phyloP scores from a whole-genome alignment of 2,329 filamentous ascomycete genomes.

The Monosporascus sp. region DNA sequence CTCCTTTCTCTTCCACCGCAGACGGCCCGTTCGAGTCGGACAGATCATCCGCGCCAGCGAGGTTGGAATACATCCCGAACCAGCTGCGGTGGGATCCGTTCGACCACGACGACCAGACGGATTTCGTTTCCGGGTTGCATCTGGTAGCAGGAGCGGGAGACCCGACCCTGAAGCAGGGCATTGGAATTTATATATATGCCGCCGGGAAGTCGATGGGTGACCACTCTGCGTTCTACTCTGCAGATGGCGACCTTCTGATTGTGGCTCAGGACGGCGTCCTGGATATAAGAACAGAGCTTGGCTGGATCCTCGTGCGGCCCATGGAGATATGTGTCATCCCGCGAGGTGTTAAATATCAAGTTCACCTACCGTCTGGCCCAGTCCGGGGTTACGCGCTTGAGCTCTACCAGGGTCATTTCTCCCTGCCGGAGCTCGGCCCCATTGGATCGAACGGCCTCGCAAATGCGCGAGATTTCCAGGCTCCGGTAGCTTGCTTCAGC shows the following conservation, averaged over 20 bases:
- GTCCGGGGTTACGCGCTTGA: conserved; percentile 62
- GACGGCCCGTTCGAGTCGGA: conserved; percentile 40
- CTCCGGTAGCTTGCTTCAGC: conserved; percentile 56
- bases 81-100: conserved; percentile 82
- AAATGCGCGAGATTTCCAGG: conserved; percentile 61
- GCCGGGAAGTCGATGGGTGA: conserved; percentile 66
- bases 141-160: conserved; percentile 69
- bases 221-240: conserved; percentile 69
- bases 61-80: conserved; percentile 71
- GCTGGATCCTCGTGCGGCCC: conserved; percentile 58
- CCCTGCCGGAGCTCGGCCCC: conserved; percentile 57
- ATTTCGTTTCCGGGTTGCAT: conserved; percentile 48
- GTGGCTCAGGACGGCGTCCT: conserved; percentile 61
- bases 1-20: conserved; percentile 27
- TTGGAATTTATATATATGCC: conserved; percentile 68
- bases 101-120: conserved; percentile 57
- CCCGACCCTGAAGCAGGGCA: conserved; percentile 63
- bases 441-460: conserved; percentile 60
- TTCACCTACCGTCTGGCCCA: conserved; percentile 40
- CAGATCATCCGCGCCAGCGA: conserved; percentile 41
- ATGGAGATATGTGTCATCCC: conserved; percentile 66
- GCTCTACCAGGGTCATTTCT: conserved; percentile 56
- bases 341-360: conserved; percentile 59
- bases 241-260: conserved; percentile 65
- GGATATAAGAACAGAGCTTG: conserved; percentile 63